Evolutionary conservation across 2,329 filamentous ascomycete genomes (phyloP), one percentile per base, ranked within the genome.

Genomic region (Exophiala alcalophila): DNA sequence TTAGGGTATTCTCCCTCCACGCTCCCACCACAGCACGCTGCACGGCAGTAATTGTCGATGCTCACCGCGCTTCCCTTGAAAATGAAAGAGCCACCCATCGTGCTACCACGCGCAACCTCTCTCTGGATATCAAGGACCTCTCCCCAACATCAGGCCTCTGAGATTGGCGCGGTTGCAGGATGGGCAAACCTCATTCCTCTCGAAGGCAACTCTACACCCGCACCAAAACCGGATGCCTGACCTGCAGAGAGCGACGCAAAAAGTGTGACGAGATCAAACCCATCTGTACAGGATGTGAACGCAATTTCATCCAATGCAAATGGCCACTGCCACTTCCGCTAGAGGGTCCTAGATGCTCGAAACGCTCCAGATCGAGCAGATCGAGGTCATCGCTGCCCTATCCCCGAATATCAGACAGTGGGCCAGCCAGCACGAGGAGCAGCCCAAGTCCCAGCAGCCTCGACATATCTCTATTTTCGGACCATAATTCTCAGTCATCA

Each of bases 221-320:
- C 26, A 38, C 25, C 24, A 44, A 38, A 18, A 69, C 66, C 2
- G 59, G 60, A n/a, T 64, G 61, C 33, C 56, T 55, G 37, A 57
- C 57, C 6, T 64, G 61, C 40, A 50, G 59, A 16, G 53, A 56
- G 4, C 58, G 61, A 8, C 62, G 59, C 52, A 61, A 63, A 52
- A 63, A 63, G 47, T 64, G 61, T 31, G 66, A 69, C 45, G 67
- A 70, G 54, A 61, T 59, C 10, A 65, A 65, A 60, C 56, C 72
- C 59, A 42, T 65, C 66, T 59, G 69, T 38, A 27, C 21, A 4
- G 39, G 31, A 9, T 51, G 48, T 25, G 26, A 29, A 7, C 27
- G 42, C 21, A 45, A 40, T 26, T 33, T 33, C 28, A 25, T 45
- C 16, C 15, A 33, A 9, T 45, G 42, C 24, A 24, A 16, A 12